phyloP scores from a whole-genome alignment of 2,329 filamentous ascomycete genomes.

The Ceratocystis alfenasii region DNA sequence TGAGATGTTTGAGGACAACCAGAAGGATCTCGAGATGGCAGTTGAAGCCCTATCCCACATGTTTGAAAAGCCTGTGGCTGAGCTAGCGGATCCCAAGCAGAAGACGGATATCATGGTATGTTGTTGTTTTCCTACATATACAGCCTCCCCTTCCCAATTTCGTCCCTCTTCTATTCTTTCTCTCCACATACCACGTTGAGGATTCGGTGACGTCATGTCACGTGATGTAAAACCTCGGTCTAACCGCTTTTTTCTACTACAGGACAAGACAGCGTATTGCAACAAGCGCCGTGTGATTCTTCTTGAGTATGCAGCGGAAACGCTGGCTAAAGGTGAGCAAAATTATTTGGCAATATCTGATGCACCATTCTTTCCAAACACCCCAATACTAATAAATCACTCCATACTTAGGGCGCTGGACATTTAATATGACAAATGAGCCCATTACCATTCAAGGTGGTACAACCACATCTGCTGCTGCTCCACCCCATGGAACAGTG shows the following conservation, averaged over 20 bases:
- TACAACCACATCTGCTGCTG: conserved; percentile 48
- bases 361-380: no score
- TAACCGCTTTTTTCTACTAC: background rate
- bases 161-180: background rate
- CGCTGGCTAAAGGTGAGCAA: conserved; percentile 63
- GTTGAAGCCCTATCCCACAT: conserved; percentile 96
- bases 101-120: conserved; percentile 81
- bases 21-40: conserved; percentile 93
- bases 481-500: conserved; percentile 72
- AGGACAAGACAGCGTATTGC: conserved; percentile 92
- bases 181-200: background rate
- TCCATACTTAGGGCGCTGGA: conserved; percentile 19
- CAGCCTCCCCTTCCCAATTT: background rate
- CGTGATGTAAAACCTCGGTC: background rate
- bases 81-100: conserved; percentile 72
- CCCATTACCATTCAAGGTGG: conserved; percentile 16
- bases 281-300: conserved; percentile 83
- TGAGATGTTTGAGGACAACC: conserved; percentile 96
- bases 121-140: background rate
- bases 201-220: conserved; percentile 16
- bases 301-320: conserved; percentile 84
- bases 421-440: conserved; percentile 20
- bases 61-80: conserved; percentile 93
- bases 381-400: background rate
- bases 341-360: background rate